Conservation (phyloP, 805 yeast genomes). For the Candida orba region DNA sequence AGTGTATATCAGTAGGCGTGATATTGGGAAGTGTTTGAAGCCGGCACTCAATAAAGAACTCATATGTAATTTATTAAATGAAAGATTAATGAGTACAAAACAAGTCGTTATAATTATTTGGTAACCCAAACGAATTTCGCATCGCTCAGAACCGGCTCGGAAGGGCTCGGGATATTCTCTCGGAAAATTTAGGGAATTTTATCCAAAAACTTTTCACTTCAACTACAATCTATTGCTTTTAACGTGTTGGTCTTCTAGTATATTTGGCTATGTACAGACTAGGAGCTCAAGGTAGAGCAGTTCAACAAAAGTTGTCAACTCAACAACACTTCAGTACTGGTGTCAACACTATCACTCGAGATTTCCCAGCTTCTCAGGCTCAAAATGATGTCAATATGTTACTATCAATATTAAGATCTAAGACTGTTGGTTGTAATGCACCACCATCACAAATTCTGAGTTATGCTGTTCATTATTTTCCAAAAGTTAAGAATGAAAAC, state of each 20-base stretch:
- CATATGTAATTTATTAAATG: constrained; percentile 7
- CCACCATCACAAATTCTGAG: too few relatives aligned
- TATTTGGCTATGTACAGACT: constrained; percentile 18
- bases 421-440: not conserved
- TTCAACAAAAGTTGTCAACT: constrained; percentile 13
- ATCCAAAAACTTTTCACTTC: too few relatives aligned
- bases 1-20: constrained; percentile 20
- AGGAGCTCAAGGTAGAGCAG: constrained; percentile 23
- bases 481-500: constrained; percentile 37
- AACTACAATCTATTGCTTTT: not conserved
- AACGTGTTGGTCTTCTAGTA: not conserved
- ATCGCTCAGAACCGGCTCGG: too few relatives aligned
- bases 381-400: constrained; percentile 25
- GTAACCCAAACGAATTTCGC: too few relatives aligned
- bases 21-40: constrained; percentile 29
- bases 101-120: too few relatives aligned
- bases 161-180: too few relatives aligned
- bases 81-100: too few relatives aligned
- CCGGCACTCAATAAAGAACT: constrained; percentile 31
- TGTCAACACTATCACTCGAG: constrained; percentile 22
- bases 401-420: constrained; percentile 11
- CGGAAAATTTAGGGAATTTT: too few relatives aligned
- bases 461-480: constrained; percentile 37
- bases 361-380: constrained; percentile 23
- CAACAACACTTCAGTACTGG: constrained; percentile 29